Conservation (phyloP, 2,329 filamentous ascomycete genomes). For the Colletotrichum higginsianum region DNA sequence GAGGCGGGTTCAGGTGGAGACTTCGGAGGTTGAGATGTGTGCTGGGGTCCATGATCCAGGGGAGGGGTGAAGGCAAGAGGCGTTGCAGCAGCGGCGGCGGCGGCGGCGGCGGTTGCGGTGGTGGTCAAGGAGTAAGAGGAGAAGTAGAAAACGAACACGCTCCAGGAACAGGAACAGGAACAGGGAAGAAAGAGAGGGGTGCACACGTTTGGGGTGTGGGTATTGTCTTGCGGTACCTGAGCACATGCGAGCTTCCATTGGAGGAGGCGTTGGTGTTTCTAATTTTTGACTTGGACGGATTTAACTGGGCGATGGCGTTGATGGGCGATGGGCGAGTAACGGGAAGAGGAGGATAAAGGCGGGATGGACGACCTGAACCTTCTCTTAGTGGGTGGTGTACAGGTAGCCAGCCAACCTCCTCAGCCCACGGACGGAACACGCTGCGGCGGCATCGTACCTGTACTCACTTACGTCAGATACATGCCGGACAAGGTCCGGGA, state of each 20-base stretch:
- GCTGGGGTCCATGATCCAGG: conserved; percentile 25
- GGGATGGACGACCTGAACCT: conserved; percentile 15
- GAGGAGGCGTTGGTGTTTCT: conserved; percentile 28
- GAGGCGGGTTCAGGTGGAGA: conserved; percentile 13
- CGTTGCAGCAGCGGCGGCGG: not conserved
- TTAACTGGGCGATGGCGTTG: conserved; percentile 7
- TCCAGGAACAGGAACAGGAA: conserved; percentile 17
- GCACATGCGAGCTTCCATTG: conserved; percentile 21
- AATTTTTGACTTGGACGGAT: conserved; percentile 22
- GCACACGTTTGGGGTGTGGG: conserved; percentile 1
- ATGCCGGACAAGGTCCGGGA: conserved; percentile 1
- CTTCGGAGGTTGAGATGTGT: conserved; percentile 38
- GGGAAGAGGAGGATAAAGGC: conserved; percentile 9
- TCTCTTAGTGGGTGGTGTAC: not conserved
- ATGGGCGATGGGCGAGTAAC: conserved; percentile 2
- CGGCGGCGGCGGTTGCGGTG: conserved; percentile 7
- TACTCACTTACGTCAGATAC: not conserved
- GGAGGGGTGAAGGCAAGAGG: not conserved
- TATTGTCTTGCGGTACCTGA: conserved; percentile 27
- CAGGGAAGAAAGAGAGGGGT: conserved; percentile 10
- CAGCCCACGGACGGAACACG: not conserved
- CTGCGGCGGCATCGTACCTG: not conserved
- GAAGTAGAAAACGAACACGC: not conserved
- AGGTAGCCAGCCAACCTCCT: too few species aligned
- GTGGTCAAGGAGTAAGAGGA: not conserved